A percentile compares a stretch with the other conserved stretches of the same genome.
Conservation (phyloP, 2,329 filamentous ascomycete species). For the Colletotrichum sp. region DNA sequence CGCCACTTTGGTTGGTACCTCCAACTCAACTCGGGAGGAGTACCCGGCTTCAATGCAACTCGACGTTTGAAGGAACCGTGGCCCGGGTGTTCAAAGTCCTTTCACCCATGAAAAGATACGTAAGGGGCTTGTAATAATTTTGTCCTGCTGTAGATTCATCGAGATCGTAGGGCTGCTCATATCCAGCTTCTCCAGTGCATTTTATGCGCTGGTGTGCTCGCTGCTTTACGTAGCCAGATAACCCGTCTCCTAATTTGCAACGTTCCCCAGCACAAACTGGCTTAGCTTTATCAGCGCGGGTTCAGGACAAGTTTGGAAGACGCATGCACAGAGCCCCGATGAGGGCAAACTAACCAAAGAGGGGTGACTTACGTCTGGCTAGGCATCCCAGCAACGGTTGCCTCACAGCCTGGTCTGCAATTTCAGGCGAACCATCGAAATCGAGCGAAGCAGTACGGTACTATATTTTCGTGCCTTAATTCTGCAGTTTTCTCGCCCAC, state of each 20-base stretch:
- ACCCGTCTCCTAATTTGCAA: background rate
- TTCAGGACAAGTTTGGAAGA: background rate
- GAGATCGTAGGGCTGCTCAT: background rate
- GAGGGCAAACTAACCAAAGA: background rate
- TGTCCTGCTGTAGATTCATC: background rate
- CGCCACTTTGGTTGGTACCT: background rate
- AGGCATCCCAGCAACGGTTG: background rate
- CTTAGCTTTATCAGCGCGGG: background rate
- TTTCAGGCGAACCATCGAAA: background rate
- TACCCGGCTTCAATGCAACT: background rate
- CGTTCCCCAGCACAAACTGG: background rate
- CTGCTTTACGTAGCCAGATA: background rate
- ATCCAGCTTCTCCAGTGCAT: background rate
- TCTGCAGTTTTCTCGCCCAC: background rate
- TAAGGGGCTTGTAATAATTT: accelerated
- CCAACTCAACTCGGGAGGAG: background rate
- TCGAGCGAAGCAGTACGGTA: background rate
- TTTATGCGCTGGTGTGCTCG: background rate
- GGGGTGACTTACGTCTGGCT: background rate
- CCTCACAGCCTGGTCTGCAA: background rate
- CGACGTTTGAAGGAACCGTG: background rate
- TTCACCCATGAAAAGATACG: background rate
- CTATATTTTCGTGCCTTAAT: background rate
- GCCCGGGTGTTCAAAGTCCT: background rate
- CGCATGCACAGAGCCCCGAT: background rate